Evolutionary conservation across 1,139 yeast genomes (phyloP), one percentile per base, ranked within the genome.

Genomic region (Arxiozyma telluris): DNA sequence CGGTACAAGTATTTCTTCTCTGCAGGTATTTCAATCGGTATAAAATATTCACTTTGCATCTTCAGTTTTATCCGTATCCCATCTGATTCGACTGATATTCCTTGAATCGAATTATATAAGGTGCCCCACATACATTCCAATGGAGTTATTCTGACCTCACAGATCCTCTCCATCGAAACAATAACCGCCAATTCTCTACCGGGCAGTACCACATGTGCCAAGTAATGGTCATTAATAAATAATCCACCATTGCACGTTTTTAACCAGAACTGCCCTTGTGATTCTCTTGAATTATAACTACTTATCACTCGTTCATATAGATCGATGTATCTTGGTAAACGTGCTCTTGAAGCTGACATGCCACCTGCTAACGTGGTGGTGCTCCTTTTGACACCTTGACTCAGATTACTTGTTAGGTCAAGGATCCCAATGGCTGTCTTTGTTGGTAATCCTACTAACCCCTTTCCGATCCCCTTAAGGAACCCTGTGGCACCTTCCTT

Each of bases 351-450:
- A 0, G 86, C 86, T 50, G 84, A 91, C 3, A 81, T 81, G 12
- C 45, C 45, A 1, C 38, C 42, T 67, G 89, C 97, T 67, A 90
- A 86, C 1, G 88, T 93, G 0, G 96, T 88, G 0, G 99, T 89
- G 0, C 98, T 88, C 67, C 86, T 90, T 57, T 93, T 79, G 50
- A 94, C 91, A 25, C 98, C 98, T 68, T 91, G 98, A 72, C 96
- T 84, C 34, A 93, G 84, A 70, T 89, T 91, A 50, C 89, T 86
- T 0, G 98, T 96, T 60, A 94, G 76, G 67, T 94, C 99, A 64
- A 94, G 85, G 41, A 93, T 70, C 8, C 99, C 99, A 64, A 93
- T 90, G 0, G 97, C 96, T 0, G 98, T 89, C 71, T 94, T 94
- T 0, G 98, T 90, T 0, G 98, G 98, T 44, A 94, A 73, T 0